Conservation (phyloP, 2,329 filamentous ascomycete genomes). For the Periconia macrospinosa region DNA sequence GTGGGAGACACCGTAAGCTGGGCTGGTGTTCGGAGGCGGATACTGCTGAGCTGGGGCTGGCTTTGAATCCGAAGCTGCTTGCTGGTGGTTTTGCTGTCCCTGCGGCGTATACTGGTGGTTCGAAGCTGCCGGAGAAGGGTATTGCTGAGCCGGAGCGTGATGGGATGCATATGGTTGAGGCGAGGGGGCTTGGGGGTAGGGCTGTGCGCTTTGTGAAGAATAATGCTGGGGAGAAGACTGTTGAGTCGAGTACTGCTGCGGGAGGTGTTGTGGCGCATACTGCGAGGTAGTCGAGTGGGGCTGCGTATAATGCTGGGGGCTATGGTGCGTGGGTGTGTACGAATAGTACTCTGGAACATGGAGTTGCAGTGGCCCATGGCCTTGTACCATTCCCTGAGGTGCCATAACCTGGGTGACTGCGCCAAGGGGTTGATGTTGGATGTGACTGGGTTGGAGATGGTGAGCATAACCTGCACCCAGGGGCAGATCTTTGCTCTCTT, state of each 20-base stretch:
- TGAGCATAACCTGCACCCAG: slow-evolving; percentile 32
- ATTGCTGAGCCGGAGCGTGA: slow-evolving; percentile 20
- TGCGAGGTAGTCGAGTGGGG: slow-evolving; percentile 20
- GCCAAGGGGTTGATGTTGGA: slow-evolving; percentile 21
- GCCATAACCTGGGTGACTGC: slow-evolving; percentile 18
- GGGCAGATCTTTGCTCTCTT: slow-evolving; percentile 40
- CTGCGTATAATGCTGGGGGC: slow-evolving; percentile 27
- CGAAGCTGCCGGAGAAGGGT: slow-evolving; percentile 17
- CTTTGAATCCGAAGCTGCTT: slow-evolving; percentile 12
- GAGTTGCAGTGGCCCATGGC: slow-evolving; percentile 30
- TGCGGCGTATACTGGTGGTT: slow-evolving; percentile 24
- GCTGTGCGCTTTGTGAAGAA: slow-evolving; percentile 11
- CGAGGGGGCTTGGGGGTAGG: slow-evolving; percentile 27
- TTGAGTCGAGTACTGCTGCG: slow-evolving; percentile 26
- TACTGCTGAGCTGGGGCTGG: slow-evolving; percentile 20
- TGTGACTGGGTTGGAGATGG: slow-evolving; percentile 29
- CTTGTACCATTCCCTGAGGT: slow-evolving; percentile 25
- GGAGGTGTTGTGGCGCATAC: slow-evolving; percentile 20
- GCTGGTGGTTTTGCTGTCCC: slow-evolving; percentile 11
- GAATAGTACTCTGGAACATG: slow-evolving; percentile 36
- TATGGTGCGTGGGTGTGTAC: slow-evolving; percentile 28
- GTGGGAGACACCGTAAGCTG: slow-evolving; percentile 24
- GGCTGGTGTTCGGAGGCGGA: slow-evolving; percentile 11
- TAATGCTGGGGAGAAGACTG: slow-evolving; percentile 17
- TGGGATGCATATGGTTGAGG: slow-evolving; percentile 30